A percentile compares a stretch with the other conserved stretches of the same genome.
These are phyloP conservation scores for Fagopyrum esculentum DNA, from an alignment of 148 eudicot genomes.

Conservation along the genomic window DNA sequence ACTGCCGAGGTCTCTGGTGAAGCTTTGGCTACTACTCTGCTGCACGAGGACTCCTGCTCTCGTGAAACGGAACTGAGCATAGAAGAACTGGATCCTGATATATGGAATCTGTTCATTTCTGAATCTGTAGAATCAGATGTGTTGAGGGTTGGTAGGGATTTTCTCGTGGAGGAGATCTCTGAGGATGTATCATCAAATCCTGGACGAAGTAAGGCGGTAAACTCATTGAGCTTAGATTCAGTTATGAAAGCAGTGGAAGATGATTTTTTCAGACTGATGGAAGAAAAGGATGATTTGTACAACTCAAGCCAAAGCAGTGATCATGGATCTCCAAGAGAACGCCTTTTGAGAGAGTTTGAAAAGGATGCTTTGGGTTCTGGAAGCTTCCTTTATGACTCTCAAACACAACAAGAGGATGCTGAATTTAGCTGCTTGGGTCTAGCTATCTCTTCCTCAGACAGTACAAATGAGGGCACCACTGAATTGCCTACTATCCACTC, in stretches of 20 bases:
- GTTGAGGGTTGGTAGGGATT: conserved; percentile 13
- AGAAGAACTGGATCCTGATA: conserved; percentile 21
- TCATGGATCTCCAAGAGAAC: conserved; percentile 82
- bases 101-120: conserved; percentile 21
- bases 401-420: conserved; percentile 23
- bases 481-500: conserved; percentile 17
- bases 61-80: background rate
- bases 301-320: conserved; percentile 47
- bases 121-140: conserved; percentile 23
- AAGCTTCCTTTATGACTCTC: conserved; percentile 43
- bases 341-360: conserved; percentile 73
- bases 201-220: conserved; percentile 26
- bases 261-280: conserved; percentile 69
- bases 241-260: conserved; percentile 50
- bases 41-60: conserved; percentile 18
- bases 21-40: background rate
- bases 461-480: conserved; percentile 22
- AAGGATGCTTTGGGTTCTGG: conserved; percentile 65
- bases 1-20: conserved; percentile 19
- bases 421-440: conserved; percentile 30
- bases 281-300: conserved; percentile 51
- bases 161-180: conserved; percentile 9
- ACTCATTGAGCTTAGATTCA: conserved; percentile 63
- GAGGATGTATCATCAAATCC: conserved; percentile 18
- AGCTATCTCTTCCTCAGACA: conserved; percentile 26